phyloP scores from a whole-genome alignment of 345 rosid genomes.

The Eucalyptus sp. region DNA sequence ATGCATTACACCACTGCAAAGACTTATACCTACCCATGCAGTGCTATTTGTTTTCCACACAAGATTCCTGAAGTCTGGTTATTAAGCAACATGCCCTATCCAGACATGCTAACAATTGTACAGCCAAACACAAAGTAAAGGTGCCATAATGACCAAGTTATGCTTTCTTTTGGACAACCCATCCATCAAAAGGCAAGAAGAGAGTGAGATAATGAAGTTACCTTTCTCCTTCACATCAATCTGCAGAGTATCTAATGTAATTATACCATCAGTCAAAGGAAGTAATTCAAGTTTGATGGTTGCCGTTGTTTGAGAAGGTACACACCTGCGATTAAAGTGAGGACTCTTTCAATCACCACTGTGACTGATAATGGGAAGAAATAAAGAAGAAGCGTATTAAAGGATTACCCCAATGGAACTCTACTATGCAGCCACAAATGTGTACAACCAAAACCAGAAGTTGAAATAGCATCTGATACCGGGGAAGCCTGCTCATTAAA shows the following conservation, averaged over 20 bases:
- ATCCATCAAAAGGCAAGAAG: background rate
- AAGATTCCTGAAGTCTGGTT: background rate
- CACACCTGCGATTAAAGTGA: conserved; percentile 47
- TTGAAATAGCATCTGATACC: conserved; percentile 52
- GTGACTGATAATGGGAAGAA: background rate
- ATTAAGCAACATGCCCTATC: background rate
- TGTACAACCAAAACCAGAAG: conserved; percentile 57
- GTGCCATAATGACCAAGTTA: background rate
- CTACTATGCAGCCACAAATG: conserved; percentile 99
- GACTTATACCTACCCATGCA: background rate
- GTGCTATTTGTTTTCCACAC: background rate
- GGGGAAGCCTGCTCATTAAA: conserved; percentile 30
- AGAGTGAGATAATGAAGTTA: conserved; percentile 5
- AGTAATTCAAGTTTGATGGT: conserved; percentile 90
- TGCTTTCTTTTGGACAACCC: background rate
- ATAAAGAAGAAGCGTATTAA: background rate
- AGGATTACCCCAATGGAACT: conserved; percentile 87
- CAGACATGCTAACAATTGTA: background rate
- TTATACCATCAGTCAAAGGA: conserved; percentile 97
- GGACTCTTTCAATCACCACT: background rate
- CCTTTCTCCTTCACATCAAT: conserved; percentile 95
- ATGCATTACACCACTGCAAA: background rate
- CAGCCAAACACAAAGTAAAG: background rate
- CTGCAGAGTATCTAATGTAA: conserved; percentile 76
- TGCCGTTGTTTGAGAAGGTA: conserved; percentile 81